Base-by-base conservation (phyloP, 805 yeast genomes). In the Yarrowia porcina region DNA sequence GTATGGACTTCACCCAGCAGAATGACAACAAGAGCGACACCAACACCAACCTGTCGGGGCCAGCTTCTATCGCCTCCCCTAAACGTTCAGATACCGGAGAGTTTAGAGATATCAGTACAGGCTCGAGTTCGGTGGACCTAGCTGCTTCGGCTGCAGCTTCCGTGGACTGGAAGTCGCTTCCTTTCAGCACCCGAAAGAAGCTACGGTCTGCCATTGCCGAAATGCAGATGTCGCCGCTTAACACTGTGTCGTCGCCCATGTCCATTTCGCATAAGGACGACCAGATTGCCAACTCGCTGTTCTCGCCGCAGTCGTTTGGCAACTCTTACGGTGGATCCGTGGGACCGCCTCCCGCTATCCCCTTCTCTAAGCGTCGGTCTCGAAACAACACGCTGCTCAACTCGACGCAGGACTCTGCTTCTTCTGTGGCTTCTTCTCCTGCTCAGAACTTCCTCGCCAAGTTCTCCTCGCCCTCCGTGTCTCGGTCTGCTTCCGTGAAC, bases 1-100 rank as follows among this genome's bases (percentile, higher is more conserved):
- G 61, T 18, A 41, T 56, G 61, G 61, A 56, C 38, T 56, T 56
- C 49, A 56, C 61, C 49, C 61, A 41, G 38, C 57, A 49, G 41
- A 18, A 18, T 20, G 61, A 54, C 33, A 44, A 15, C 50, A 54
- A 30, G 36, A 54, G 30, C 21, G 47, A 38, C 36, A 35, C 60
- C 5, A 49, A n/a, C 23, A 35, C 32, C 28, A 49, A 33, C 30
- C 6, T 33, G 3, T 35, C 59, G 20, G 32, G 44, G 12, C 44
- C 44, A 4, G 33, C 59, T 9, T 20, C 28, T 1, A 33, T 52
- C 23, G 17, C 33, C 12, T 52, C 59, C 3, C 59, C 59, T 20
- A 12, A 44, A 52, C 42, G 44, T 17, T 52, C 59, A 12, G 59
- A 52, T 17, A 36, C 59, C 17, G 44, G 59, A 17, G 59, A 52